These are phyloP conservation scores for Bipolaris cookei DNA, from an alignment of 2,329 filamentous ascomycete species.

Conservation along the genomic window DNA sequence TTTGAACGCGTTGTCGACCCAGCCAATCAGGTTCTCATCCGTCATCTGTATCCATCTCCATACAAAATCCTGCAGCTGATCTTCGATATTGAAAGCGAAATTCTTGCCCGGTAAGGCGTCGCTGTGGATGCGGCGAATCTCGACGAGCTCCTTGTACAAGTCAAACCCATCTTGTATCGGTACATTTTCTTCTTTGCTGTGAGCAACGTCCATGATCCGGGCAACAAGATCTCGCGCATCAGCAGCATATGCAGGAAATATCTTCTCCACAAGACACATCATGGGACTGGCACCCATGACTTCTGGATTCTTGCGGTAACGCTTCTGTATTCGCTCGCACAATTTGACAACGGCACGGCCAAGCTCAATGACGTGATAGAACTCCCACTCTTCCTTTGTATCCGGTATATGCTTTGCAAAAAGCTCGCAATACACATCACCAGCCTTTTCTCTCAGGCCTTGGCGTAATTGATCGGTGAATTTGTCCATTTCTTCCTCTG, in stretches of 20 bases:
- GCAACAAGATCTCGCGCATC: constrained; percentile 86
- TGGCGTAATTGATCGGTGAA: constrained; percentile 76
- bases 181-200: constrained; percentile 74
- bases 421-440: constrained; percentile 78
- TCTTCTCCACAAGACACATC: constrained; percentile 77
- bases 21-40: constrained; percentile 77
- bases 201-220: constrained; percentile 76
- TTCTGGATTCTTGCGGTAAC: constrained; percentile 84
- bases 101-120: constrained; percentile 72
- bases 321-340: constrained; percentile 87
- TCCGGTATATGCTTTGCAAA: constrained; percentile 81
- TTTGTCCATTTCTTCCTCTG: constrained; percentile 71
- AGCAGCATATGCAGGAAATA: constrained; percentile 88
- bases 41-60: constrained; percentile 92
- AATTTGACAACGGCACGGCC: constrained; percentile 85
- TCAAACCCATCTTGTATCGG: constrained; percentile 92
- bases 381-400: constrained; percentile 84
- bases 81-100: constrained; percentile 89
- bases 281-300: constrained; percentile 78
- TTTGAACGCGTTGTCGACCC: constrained; percentile 89
- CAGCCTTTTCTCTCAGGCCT: constrained; percentile 75
- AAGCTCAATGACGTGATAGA: constrained; percentile 86
- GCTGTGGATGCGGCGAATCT: constrained; percentile 80
- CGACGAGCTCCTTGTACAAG: constrained; percentile 85
- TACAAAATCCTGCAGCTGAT: constrained; percentile 85